These are phyloP conservation scores for Penicillium cosmopolitanum DNA, from an alignment of 495 filamentous ascomycete genomes.

Conservation along the genomic window DNA sequence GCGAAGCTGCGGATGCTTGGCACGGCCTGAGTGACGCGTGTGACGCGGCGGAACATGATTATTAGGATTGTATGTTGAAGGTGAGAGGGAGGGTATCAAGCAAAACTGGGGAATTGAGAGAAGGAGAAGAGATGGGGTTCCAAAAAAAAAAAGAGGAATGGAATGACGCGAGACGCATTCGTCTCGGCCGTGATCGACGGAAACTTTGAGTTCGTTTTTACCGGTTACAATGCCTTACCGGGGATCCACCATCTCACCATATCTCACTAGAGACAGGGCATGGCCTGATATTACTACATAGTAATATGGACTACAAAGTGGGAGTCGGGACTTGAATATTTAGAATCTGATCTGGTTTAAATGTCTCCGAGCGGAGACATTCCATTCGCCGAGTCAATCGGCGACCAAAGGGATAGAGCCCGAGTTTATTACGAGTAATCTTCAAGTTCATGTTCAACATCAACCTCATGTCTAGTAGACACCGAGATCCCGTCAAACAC, in stretches of 20 bases:
- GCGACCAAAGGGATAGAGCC: slow-evolving; percentile 19
- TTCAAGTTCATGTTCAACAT: not conserved
- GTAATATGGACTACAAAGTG: not conserved
- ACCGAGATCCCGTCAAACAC: not conserved
- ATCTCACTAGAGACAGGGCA: not conserved
- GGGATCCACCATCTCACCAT: slow-evolving; percentile 10
- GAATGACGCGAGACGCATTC: slow-evolving; percentile 7
- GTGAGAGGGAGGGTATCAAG: not conserved
- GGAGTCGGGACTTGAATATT: not conserved
- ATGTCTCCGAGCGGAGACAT: slow-evolving; percentile 14
- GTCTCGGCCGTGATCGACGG: slow-evolving; percentile 22
- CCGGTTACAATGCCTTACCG: slow-evolving; percentile 12
- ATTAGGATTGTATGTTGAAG: not conserved
- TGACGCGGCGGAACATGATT: slow-evolving; percentile 28
- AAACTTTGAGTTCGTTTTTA: slow-evolving; percentile 7
- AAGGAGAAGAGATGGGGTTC: not conserved
- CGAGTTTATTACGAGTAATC: slow-evolving; percentile 3
- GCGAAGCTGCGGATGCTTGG: slow-evolving; percentile 37
- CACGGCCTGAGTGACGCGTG: slow-evolving; percentile 23
- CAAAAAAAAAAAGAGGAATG: not conserved
- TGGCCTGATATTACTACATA: not conserved
- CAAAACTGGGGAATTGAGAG: not conserved
- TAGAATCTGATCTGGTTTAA: too few relatives aligned
- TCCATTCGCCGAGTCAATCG: slow-evolving; percentile 21
- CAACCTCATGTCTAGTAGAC: not conserved